Percentiles rank a stretch among this genome's conserved stretches.
Evolutionary conservation across 2,329 filamentous ascomycete genomes (phyloP).

Genomic region (Fusarium scirpi): DNA sequence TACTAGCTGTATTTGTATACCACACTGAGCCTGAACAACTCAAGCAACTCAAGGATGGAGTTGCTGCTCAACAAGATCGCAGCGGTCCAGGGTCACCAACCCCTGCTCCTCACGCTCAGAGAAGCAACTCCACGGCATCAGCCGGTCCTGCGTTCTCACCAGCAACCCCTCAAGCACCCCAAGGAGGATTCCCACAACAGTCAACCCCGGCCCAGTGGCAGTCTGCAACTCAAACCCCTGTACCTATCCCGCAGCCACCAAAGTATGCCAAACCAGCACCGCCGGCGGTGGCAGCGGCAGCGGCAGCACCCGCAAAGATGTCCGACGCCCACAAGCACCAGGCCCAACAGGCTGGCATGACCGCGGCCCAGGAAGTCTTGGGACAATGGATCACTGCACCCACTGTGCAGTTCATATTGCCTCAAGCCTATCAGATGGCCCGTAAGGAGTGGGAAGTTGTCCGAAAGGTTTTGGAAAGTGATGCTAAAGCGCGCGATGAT

Average conservation of each 20-base stretch:
- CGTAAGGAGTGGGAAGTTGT: conserved; percentile 81
- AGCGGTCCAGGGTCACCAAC: conserved; percentile 50
- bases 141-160: conserved; percentile 66
- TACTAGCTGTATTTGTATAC: conserved; percentile 88
- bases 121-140: conserved; percentile 60
- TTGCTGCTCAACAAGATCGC: conserved; percentile 20
- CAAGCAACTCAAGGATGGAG: conserved; percentile 46
- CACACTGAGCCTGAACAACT: conserved; percentile 66
- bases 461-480: conserved; percentile 72
- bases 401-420: conserved; percentile 76
- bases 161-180: conserved; percentile 56
- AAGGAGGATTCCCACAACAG: conserved; percentile 51
- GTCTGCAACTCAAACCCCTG: conserved; percentile 49
- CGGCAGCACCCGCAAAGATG: conserved; percentile 33
- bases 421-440: conserved; percentile 75
- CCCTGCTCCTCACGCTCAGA: conserved; percentile 52
- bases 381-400: conserved; percentile 72
- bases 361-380: conserved; percentile 71
- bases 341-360: conserved; percentile 65
- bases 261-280: conserved; percentile 38
- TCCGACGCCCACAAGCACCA: conserved; percentile 54
- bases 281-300: not conserved
- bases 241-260: conserved; percentile 53
- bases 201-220: conserved; percentile 50
- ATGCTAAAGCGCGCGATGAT: conserved; percentile 74